These are phyloP conservation scores for Earliella scabrosa DNA, from an alignment of 1,284 basidiomycete species.

Conservation along the genomic window DNA sequence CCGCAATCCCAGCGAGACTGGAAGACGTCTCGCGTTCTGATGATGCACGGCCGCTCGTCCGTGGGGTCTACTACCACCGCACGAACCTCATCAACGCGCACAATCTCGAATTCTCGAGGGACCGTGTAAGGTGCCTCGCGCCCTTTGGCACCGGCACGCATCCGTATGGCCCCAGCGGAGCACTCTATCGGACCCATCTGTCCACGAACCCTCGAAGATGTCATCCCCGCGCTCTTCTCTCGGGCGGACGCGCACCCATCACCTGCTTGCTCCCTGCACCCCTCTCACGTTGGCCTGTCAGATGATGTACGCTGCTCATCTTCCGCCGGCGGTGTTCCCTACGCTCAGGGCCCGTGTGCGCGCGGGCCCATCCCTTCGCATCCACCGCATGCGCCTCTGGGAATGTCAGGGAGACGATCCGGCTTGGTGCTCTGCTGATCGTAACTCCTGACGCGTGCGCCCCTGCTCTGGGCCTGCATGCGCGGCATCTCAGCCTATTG, in stretches of 20 bases:
- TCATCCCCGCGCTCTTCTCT: constrained; percentile 20
- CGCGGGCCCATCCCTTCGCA: constrained; percentile 1
- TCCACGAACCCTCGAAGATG: constrained; percentile 20
- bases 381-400: constrained; percentile 13
- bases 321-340: constrained; percentile 17
- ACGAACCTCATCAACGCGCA: constrained; percentile 5
- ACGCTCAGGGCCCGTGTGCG: constrained; percentile 19
- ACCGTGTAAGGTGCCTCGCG: background rate
- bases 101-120: background rate
- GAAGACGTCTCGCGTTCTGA: constrained; percentile 16
- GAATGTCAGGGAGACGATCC: constrained; percentile 12
- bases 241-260: constrained; percentile 12
- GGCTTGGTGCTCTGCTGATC: constrained; percentile 3
- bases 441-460: background rate
- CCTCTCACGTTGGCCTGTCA: constrained; percentile 23
- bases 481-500: constrained; percentile 3
- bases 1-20: constrained; percentile 2
- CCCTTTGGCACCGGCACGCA: constrained; percentile 8
- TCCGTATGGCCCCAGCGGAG: constrained; percentile 7
- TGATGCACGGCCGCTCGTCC: constrained; percentile 6
- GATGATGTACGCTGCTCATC: constrained; percentile 24
- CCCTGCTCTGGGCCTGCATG: background rate
- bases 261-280: constrained; percentile 1
- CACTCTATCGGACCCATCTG: constrained; percentile 25
- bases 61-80: constrained; percentile 21